These are phyloP conservation scores for Xylaria sp. DNA, from an alignment of 2,329 filamentous ascomycete species.

Conservation along the genomic window DNA sequence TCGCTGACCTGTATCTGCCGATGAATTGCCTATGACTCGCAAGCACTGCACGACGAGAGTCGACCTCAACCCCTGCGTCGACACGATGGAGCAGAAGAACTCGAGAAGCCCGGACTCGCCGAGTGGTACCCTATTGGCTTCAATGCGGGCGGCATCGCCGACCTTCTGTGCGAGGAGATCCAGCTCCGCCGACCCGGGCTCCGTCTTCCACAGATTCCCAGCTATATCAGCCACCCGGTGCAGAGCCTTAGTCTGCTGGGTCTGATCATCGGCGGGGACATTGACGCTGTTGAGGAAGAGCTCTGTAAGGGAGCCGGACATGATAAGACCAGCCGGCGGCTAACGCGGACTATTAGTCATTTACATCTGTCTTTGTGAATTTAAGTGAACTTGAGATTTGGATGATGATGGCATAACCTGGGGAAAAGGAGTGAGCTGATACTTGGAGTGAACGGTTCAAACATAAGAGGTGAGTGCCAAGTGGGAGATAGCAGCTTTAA, in stretches of 20 bases:
- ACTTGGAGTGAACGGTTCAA: background rate
- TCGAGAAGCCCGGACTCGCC: slow-evolving; percentile 68
- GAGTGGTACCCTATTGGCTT: slow-evolving; percentile 65
- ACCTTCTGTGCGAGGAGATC: slow-evolving; percentile 62
- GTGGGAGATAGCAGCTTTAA: slow-evolving; percentile 5
- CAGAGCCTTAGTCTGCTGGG: slow-evolving; percentile 44
- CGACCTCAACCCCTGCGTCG: slow-evolving; percentile 52
- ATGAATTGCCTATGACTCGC: slow-evolving; percentile 70
- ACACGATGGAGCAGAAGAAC: slow-evolving; percentile 64
- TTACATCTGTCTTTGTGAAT: slow-evolving; percentile 22
- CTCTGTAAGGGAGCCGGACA: slow-evolving; percentile 42
- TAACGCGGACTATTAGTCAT: background rate
- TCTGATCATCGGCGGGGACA: slow-evolving; percentile 36
- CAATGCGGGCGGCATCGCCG: slow-evolving; percentile 67
- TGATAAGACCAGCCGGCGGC: slow-evolving; percentile 36
- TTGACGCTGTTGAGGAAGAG: slow-evolving; percentile 40
- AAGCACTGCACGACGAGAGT: slow-evolving; percentile 65
- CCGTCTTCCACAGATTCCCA: slow-evolving; percentile 54
- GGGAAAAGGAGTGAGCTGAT: background rate
- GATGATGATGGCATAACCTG: background rate
- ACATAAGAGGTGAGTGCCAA: background rate
- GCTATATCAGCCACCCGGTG: slow-evolving; percentile 54
- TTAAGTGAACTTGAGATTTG: background rate
- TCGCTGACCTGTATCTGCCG: slow-evolving; percentile 66
- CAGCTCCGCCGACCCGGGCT: slow-evolving; percentile 54